Evolutionary conservation across 768 basidiomycete species (phyloP).

Genomic region (Auricularia cornea): DNA sequence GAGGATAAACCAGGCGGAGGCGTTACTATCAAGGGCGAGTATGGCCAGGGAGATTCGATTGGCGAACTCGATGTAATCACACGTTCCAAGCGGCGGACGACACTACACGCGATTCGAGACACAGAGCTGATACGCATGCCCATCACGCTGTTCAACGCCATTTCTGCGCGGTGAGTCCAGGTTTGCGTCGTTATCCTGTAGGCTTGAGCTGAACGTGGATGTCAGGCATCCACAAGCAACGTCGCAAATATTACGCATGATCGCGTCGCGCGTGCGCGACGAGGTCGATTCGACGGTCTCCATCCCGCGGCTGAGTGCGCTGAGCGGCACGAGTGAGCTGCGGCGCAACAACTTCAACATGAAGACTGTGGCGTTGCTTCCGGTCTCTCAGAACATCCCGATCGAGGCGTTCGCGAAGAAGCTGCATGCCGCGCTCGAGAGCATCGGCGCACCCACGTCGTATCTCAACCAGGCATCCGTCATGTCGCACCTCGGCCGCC

Average conservation of each 20-base stretch:
- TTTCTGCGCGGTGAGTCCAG: conserved; percentile 66
- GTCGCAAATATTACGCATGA: conserved; percentile 57
- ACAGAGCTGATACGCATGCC: conserved; percentile 97
- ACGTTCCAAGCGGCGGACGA: conserved; percentile 74
- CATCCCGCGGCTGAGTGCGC: conserved; percentile 37
- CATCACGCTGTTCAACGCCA: conserved; percentile 94
- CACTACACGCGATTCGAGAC: conserved; percentile 96
- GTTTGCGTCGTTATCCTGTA: too few relatives aligned
- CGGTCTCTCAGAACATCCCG: conserved; percentile 79
- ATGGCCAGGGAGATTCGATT: conserved; percentile 91
- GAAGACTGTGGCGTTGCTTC: conserved; percentile 90
- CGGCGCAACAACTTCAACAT: conserved; percentile 78
- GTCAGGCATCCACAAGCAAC: conserved; percentile 7
- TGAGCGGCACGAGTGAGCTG: conserved; percentile 34
- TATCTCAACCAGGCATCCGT: conserved; percentile 93
- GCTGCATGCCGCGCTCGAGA: conserved; percentile 79
- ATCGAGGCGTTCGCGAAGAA: conserved; percentile 85
- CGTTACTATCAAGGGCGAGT: conserved; percentile 81
- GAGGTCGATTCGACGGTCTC: conserved; percentile 60
- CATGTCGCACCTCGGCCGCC: conserved; percentile 83
- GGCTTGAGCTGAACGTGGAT: not conserved
- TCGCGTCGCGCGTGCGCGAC: conserved; percentile 83
- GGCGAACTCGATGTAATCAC: conserved; percentile 98
- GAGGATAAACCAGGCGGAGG: conserved; percentile 68
- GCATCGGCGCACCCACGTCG: conserved; percentile 87